Evolutionary conservation across 768 basidiomycete genomes (phyloP), one percentile per base, ranked within the genome.

Genomic region (Phaeotremella skinneri): DNA sequence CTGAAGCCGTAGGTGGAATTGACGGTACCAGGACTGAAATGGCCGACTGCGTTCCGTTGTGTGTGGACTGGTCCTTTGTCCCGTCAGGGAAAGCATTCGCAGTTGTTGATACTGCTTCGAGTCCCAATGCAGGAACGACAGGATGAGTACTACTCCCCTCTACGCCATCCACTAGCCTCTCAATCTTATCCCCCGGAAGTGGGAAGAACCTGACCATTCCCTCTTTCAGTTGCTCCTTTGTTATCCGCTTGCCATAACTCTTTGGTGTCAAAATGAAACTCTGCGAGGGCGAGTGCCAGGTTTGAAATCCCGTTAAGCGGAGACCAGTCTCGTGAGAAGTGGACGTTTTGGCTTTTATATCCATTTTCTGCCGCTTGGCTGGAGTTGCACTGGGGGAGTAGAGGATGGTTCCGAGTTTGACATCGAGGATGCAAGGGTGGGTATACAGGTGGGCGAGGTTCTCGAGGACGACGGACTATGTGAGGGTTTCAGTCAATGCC

Each of bases 341-440:
- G 0, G 89, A 86, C 9, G 81, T 77, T 27, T 78, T 80, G 0
- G 91, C 91, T 1, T 82, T 80, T 67, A 83, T 81, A 56, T 82
- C 79, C 92, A 93, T 92, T 25, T 89, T 84, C 39, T 78, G 82
- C 59, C 83, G 81, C 79, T 99, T 99, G 57, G 88, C 89, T 1
- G 83, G 81, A 0, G 82, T 75, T 3, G 87, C 82, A 23, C 80
- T 78, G 13, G 74, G 72, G 51, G 89, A 91, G 62, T 89, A 89
- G n/a, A 98, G 82, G 0, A 87, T 80, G 0, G 88, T 93, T 0
- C 96, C 96, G 16, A 98, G 87, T 76, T 98, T 99, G 73, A 91
- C 81, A 74, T 99, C 94, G 27, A 97, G 80, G 57, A 96, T 83
- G 65, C 89, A 91, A 4, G 93, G 93, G 72, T 85, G 87, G 32